Evolutionary conservation across 768 basidiomycete species (phyloP), one percentile per base, ranked within the genome.

Genomic region (Tricholoma hemisulphureum): DNA sequence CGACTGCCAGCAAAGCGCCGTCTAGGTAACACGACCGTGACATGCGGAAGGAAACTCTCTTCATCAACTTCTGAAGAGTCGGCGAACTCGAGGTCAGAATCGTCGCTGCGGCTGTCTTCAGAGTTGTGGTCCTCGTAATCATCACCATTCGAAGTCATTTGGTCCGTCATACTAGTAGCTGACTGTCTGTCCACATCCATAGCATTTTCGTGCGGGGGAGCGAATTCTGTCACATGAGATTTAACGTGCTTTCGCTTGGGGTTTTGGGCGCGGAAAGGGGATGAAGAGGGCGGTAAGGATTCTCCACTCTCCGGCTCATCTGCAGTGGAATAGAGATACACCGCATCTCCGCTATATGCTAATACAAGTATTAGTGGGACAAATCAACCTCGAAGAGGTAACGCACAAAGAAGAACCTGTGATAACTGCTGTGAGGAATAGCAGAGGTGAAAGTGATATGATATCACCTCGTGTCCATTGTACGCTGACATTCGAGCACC

Each of bases 341-440:
- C 81, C 6, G 78, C 85, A 70, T 93, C 90, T 13, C 78, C 80
- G 63, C 83, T 87, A 65, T 87, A 93, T 29, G 89, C 91, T 91
- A 64, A 59, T 8, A 43, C 50, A 28, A 39, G 16, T 35, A 21
- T 18, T 23, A 58, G 54, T 57, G 52, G 31, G 58, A 45, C 21
- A 48, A 20, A 39, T 50, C 35, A 23, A 11, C 31, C 24, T 61
- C 35, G 46, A 31, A 41, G 18, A 48, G 20, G 31, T 24, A 49
- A 75, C 86, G 66, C 64, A 88, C 87, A 85, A 31, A 91, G 71
- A 24, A 90, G 69, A 39, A 90, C 78, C 88, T 90, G 60, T 37
- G 21, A 34, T 53, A 46, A 53, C 16, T 59, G 39, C 28, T 26
- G 46, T 43, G 28, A 39, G 55, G 21, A 16, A 49, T 10, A 50